Base-by-base conservation (phyloP, 2,329 filamentous ascomycete species). In the Thyridium curvatum region DNA sequence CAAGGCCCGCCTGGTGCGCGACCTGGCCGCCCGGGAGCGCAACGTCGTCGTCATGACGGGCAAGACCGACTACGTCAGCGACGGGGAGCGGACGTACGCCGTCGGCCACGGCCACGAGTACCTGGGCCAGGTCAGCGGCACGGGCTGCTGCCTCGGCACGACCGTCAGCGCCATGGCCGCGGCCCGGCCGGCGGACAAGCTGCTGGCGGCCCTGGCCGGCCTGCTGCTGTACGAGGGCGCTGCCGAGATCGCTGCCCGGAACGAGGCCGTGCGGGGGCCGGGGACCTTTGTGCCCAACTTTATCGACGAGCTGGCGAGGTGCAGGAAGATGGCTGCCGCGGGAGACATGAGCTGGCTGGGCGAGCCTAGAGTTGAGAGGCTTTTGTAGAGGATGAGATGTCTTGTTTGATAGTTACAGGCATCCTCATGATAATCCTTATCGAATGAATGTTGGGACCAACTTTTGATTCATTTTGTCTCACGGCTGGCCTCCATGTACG, bases 231-330 rank as follows among this genome's bases (percentile, higher is more conserved):
- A 84, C 55, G 89, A 93, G 57, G 64, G 78, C 16, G 78, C 79
- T 2, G 86, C 87, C 0, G 83, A 91, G 63, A 62, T 66, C 37
- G 79, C 80, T 1, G 75, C 76, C 52, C 67, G 78, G 38, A 42
- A 33, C 59, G 50, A 65, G 0, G 72, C 81, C 45, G 86, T 93
- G 3, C 71, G 69, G 42, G 91, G 91, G 0, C 89, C 91, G 0
- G 91, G 91, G 0, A 87, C 81, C 1, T 96, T 96, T 65, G 80
- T 94, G 12, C 84, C 88, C 0, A 82, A 82, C 0, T 90, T 96
- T 53, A 65, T 96, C 32, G 91, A 97, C 50, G 84, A 77, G 61
- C 52, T 83, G 46, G 72, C 49, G 56, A 57, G 17, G 51, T 79
- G 55, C 41, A 46, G 43, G 12, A 30, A 33, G 18, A 15, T 34